Conservation (phyloP, 306 rosid genomes). For the Lotus japonicus region DNA sequence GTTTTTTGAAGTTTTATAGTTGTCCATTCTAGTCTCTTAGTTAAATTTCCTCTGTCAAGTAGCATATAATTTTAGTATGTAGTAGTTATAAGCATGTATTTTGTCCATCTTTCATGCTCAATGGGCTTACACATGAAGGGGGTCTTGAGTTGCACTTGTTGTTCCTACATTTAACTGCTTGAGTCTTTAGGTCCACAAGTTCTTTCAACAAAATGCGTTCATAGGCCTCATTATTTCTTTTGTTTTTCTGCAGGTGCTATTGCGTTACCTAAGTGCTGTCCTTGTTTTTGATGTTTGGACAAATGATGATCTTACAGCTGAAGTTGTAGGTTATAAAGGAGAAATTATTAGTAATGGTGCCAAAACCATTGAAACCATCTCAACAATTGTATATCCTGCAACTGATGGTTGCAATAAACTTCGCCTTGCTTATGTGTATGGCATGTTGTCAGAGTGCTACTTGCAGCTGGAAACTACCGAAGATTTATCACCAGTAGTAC, state of each 20-base stretch:
- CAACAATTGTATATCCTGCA: conserved; percentile 71
- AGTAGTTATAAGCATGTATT: conserved; percentile 1
- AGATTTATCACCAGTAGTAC: conserved; percentile 36
- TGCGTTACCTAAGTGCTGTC: conserved; percentile 56
- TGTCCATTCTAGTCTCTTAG: not conserved
- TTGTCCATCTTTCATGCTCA: conserved; percentile 6
- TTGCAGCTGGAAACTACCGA: conserved; percentile 55
- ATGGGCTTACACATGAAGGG: conserved; percentile 2
- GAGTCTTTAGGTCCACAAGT: conserved; percentile 6
- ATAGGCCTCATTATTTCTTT: conserved; percentile 6
- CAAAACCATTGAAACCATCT: conserved; percentile 58
- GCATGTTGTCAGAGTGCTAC: conserved; percentile 78
- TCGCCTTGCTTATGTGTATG: conserved; percentile 74
- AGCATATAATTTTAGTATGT: conserved; percentile 6
- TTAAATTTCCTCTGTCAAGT: conserved; percentile 9
- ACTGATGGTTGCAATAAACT: conserved; percentile 75
- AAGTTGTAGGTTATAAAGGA: conserved; percentile 58
- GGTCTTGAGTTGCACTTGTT: not conserved
- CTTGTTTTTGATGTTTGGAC: conserved; percentile 87
- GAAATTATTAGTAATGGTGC: conserved; percentile 50
- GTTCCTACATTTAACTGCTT: conserved; percentile 1
- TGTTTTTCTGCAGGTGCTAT: conserved; percentile 65
- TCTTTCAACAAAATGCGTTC: not conserved
- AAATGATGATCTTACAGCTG: conserved; percentile 71
- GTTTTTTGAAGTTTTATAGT: not conserved